A percentile compares a stretch with the other conserved stretches of the same genome.
phyloP scores from a whole-genome alignment of 176 grass and related monocot genomes.

The Pharus latifolius region DNA sequence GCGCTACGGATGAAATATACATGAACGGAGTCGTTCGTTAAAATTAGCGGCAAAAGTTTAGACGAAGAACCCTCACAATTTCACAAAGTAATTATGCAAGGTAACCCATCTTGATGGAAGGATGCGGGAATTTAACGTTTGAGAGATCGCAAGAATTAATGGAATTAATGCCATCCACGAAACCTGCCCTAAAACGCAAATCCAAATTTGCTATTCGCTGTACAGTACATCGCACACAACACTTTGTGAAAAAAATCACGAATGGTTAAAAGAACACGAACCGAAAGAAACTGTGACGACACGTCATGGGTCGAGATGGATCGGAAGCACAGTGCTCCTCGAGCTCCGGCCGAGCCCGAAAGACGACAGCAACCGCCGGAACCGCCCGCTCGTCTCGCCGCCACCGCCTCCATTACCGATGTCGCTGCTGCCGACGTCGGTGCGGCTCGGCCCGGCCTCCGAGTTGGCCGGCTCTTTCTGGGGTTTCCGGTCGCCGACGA shows the following conservation, averaged over 20 bases:
- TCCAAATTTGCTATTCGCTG: conserved; percentile 19
- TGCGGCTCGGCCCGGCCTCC: neutral
- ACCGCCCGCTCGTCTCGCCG: conserved; percentile 54
- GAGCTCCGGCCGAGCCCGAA: conserved; percentile 88
- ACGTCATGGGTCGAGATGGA: conserved; percentile 57
- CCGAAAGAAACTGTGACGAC: neutral
- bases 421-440: neutral
- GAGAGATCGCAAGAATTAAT: neutral
- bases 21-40: too few relatives aligned
- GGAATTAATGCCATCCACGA: neutral
- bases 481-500: conserved; percentile 23
- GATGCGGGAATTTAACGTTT: neutral
- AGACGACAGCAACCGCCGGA: conserved; percentile 65
- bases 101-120: too few relatives aligned
- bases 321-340: conserved; percentile 68
- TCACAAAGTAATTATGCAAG: too few relatives aligned
- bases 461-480: neutral
- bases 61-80: too few relatives aligned
- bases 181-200: neutral
- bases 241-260: too few relatives aligned
- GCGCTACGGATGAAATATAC: too few relatives aligned
- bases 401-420: neutral
- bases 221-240: conserved; percentile 33
- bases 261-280: too few relatives aligned
- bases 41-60: too few relatives aligned